A percentile compares a stretch with the other conserved stretches of the same genome.
Evolutionary conservation across 257 asterid genomes (phyloP).

Genomic region (Solanum etuberosum): DNA sequence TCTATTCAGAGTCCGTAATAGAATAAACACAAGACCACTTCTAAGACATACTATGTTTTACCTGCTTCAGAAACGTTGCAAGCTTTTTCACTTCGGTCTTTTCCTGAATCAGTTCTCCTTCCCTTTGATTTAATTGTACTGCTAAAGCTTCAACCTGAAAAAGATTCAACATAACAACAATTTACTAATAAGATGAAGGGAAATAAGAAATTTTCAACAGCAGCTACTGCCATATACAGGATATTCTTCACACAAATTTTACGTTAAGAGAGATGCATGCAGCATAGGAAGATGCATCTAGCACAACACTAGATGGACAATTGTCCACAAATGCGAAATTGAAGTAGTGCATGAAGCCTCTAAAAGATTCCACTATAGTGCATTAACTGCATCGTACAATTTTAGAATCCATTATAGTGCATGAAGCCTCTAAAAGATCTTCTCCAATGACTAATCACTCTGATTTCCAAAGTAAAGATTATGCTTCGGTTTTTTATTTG

Average conservation of each 20-base stretch:
- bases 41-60: slow-evolving; percentile 8
- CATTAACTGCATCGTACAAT: not conserved
- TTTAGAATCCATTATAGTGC: not conserved
- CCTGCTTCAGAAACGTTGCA: slow-evolving; percentile 84
- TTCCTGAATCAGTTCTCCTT: slow-evolving; percentile 89
- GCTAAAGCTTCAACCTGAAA: slow-evolving; percentile 86
- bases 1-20: not conserved
- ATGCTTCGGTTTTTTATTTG: not conserved
- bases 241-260: not conserved
- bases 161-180: not conserved
- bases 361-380: too few relatives aligned
- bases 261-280: not conserved
- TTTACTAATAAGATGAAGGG: not conserved
- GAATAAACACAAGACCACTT: not conserved
- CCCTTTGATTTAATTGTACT: slow-evolving; percentile 73
- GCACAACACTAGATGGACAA: not conserved
- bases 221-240: not conserved
- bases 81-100: slow-evolving; percentile 90
- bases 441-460: not conserved
- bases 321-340: not conserved
- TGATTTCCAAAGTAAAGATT: not conserved
- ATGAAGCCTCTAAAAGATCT: not conserved
- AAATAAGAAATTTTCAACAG: not conserved
- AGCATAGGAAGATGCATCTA: not conserved
- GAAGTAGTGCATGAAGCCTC: too few relatives aligned